Evolutionary conservation across 2,329 filamentous ascomycete species (phyloP).

Genomic region (Catunica adiposa): DNA sequence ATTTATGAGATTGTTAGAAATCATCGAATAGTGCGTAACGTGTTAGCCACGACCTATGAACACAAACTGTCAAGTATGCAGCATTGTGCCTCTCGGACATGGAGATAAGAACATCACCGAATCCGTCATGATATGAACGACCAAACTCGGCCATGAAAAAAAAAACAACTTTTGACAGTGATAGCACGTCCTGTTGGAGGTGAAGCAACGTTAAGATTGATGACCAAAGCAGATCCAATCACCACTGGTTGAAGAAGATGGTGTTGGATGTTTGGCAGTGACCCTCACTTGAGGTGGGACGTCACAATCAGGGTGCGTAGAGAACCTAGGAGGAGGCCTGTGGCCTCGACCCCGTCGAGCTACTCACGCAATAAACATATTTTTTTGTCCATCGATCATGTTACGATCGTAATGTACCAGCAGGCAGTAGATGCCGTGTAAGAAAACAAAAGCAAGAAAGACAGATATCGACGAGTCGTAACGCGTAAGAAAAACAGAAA

Average conservation of each 20-base stretch:
- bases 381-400: slow-evolving; percentile 1
- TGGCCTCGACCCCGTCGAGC: neutral
- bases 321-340: neutral
- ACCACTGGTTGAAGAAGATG: neutral
- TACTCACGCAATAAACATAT: neutral
- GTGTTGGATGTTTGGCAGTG: neutral
- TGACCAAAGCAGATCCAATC: neutral
- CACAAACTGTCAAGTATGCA: neutral
- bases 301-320: neutral
- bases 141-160: slow-evolving; percentile 14
- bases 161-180: slow-evolving; percentile 20
- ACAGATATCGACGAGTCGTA: neutral
- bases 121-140: neutral
- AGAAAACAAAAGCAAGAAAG: neutral
- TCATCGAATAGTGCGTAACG: neutral
- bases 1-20: neutral
- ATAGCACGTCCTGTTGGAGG: slow-evolving; percentile 14
- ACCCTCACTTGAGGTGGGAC: slow-evolving; percentile 2
- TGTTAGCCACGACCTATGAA: neutral
- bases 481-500: neutral
- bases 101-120: neutral
- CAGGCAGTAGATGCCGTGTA: neutral
- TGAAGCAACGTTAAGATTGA: neutral
- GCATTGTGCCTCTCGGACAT: too few relatives aligned
- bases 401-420: neutral